Evolutionary conservation across 257 asterid genomes (phyloP).

Genomic region (Solanum appendiculatum): DNA sequence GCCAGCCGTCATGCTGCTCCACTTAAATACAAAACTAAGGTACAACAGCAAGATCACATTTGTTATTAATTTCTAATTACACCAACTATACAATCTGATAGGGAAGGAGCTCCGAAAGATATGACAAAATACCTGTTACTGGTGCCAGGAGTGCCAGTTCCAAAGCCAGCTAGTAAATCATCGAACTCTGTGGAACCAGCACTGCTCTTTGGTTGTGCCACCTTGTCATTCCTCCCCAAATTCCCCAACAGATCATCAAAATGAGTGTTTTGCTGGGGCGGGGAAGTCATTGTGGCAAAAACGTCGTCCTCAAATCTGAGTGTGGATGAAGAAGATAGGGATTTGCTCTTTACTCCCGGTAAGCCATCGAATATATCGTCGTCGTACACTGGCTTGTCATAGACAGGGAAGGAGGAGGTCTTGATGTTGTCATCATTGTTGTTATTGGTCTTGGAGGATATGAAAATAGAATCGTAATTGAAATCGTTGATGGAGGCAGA

Average conservation of each 20-base stretch:
- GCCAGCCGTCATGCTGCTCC: background rate
- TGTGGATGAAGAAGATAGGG: slow-evolving; percentile 29
- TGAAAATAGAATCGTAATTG: slow-evolving; percentile 50
- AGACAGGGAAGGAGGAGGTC: slow-evolving; percentile 54
- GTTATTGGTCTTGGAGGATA: slow-evolving; percentile 3
- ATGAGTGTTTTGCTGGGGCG: slow-evolving; percentile 29
- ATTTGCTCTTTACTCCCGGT: slow-evolving; percentile 78
- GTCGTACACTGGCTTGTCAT: slow-evolving; percentile 90
- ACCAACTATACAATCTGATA: background rate
- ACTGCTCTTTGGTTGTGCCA: background rate
- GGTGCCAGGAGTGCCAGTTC: slow-evolving; percentile 35
- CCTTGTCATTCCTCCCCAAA: slow-evolving; percentile 5
- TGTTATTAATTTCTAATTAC: background rate
- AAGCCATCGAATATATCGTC: slow-evolving; percentile 89
- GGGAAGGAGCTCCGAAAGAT: background rate
- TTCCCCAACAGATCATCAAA: slow-evolving; percentile 23
- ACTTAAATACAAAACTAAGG: background rate
- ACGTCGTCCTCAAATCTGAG: slow-evolving; percentile 54
- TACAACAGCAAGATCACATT: background rate
- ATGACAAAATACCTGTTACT: slow-evolving; percentile 44
- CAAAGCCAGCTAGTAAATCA: slow-evolving; percentile 73
- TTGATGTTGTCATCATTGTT: slow-evolving; percentile 12
- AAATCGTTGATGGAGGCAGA: slow-evolving; percentile 27
- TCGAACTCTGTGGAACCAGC: background rate
- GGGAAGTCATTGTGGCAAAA: slow-evolving; percentile 47